A percentile compares a stretch with the other conserved stretches of the same genome.
Evolutionary conservation across 164 flowering plant species (phyloP).

Genomic region (Houttuynia cordata): DNA sequence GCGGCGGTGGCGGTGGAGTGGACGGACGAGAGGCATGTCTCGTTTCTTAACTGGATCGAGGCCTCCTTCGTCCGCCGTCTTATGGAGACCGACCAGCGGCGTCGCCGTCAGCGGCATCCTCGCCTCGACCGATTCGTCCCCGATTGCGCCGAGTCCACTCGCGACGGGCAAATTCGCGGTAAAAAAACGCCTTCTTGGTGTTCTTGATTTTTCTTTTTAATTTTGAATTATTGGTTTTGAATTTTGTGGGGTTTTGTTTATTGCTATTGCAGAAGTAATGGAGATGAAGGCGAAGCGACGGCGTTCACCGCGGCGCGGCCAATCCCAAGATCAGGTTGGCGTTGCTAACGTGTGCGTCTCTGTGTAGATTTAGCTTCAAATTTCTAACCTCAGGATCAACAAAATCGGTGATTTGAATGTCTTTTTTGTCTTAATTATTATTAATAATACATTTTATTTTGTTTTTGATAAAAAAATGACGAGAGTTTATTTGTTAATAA

Average conservation of each 20-base stretch:
- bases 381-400: not conserved
- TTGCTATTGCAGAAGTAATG: not conserved
- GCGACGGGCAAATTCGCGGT: constrained; percentile 13
- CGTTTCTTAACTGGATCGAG: constrained; percentile 40
- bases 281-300: not conserved
- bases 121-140: constrained; percentile 42
- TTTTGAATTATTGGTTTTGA: not conserved
- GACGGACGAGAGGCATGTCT: constrained; percentile 57
- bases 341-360: too few species aligned
- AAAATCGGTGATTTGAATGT: not conserved
- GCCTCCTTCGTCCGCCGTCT: constrained; percentile 46
- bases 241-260: not conserved
- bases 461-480: too few species aligned
- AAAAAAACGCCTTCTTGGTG: constrained; percentile 6
- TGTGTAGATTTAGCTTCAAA: too few species aligned
- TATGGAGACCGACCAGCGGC: constrained; percentile 14
- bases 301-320: constrained; percentile 1
- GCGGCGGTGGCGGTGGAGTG: constrained; percentile 12
- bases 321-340: constrained; percentile 20
- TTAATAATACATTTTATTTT: too few species aligned
- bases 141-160: constrained; percentile 51
- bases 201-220: not conserved
- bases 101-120: constrained; percentile 8
- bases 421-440: too few species aligned
- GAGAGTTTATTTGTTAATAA: too few species aligned